These are phyloP conservation scores for Sporothrix curviconia DNA, from an alignment of 2,329 filamentous ascomycete genomes.

Conservation along the genomic window DNA sequence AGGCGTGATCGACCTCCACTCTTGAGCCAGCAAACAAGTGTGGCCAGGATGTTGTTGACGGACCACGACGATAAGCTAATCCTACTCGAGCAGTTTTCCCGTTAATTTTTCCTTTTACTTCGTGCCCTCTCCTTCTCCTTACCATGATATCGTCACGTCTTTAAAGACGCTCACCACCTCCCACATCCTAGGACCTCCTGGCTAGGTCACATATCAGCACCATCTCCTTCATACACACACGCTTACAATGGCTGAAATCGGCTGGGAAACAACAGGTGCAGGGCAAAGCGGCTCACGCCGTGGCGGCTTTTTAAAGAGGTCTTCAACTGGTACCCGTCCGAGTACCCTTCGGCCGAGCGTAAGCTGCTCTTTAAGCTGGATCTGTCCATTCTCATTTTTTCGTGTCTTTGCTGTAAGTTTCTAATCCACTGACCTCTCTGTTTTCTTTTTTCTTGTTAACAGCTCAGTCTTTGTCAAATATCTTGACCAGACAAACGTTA, in stretches of 20 bases:
- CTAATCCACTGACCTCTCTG: too few species aligned
- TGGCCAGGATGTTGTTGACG: too few species aligned
- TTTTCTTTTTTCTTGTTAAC: too few species aligned
- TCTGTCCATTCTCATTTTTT: slow-evolving; percentile 27
- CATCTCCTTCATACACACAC: neutral
- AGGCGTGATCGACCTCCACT: slow-evolving; percentile 14
- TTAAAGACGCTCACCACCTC: neutral
- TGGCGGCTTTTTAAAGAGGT: slow-evolving; percentile 27
- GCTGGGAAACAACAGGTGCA: neutral
- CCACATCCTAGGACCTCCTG: too few species aligned
- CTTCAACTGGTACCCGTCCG: slow-evolving; percentile 31
- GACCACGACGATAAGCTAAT: too few species aligned
- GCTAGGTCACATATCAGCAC: too few species aligned
- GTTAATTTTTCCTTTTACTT: neutral
- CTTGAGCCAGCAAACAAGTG: neutral
- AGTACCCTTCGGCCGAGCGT: slow-evolving; percentile 26
- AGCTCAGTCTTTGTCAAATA: neutral
- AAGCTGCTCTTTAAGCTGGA: slow-evolving; percentile 30
- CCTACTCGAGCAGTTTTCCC: too few species aligned
- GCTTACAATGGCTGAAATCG: neutral
- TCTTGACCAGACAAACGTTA: slow-evolving; percentile 29
- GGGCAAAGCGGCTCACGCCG: slow-evolving; percentile 11
- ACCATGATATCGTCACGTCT: neutral
- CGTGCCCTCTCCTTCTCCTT: too few species aligned
- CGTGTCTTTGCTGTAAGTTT: slow-evolving; percentile 29